Base-by-base conservation (phyloP, 2,329 filamentous ascomycete species). In the Fusarium sp. region DNA sequence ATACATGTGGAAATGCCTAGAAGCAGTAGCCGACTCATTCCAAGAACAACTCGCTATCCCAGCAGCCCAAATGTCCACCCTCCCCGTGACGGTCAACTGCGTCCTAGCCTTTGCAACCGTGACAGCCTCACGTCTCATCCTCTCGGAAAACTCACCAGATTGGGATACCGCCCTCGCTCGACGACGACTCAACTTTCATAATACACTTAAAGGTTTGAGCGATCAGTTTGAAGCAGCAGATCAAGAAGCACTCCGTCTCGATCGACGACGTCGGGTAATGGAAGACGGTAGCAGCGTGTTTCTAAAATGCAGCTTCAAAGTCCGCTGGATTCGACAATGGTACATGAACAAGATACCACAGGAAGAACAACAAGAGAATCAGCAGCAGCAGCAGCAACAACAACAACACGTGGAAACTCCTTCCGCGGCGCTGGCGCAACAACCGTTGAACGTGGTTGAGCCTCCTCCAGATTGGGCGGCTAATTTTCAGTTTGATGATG, bases 311-410 rank as follows among this genome's bases (percentile, higher is more conserved):
- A 77, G 78, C 42, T 81, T 81, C 59, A 84, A 83, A 65, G 62
- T 83, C 7, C 76, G 80, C 2, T 85, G 83, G 83, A 82, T 85
- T 17, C 72, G 80, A 20, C 80, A 82, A n/a, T 85, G 84, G 84
- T 85, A 81, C 49, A 3, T 78, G 5, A 70, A 72, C 14, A 79
- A 74, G 63, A 61, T 74, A 3, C 64, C 74, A 0, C 61, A 71
- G 16, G 76, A 77, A 2, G 69, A 72, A 57, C 73, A 75, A 27
- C 57, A 49, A 5, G 44, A 56, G 16, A 27, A 29, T 12, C 46
- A 51, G 8, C 46, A 31, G 9, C 24, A 72, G 36, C 57, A 49
- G 4, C 49, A 56, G 11, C 46, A 51, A 4, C 46, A 29, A 5
- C 24, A 70, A 33, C 57, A 49, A 6, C 51, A 56, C n/a, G 57